These are phyloP conservation scores for Botryotinia convoluta DNA, from an alignment of 2,329 filamentous ascomycete genomes.

Conservation along the genomic window DNA sequence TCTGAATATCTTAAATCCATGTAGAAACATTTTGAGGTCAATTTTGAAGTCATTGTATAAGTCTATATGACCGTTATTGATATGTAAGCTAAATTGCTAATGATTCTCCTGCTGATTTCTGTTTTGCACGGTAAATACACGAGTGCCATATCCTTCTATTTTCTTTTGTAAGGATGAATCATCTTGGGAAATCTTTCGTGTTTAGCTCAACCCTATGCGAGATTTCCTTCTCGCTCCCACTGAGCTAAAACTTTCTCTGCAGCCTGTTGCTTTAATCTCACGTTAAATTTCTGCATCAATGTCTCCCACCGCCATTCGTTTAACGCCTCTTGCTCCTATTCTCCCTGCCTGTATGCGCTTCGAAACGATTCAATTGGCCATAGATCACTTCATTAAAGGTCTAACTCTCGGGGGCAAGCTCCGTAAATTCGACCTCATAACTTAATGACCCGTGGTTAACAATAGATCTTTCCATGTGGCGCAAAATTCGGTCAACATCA, in stretches of 20 bases:
- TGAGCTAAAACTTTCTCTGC: not conserved
- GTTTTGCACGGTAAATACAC: not conserved
- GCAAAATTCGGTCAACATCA: fast-evolving
- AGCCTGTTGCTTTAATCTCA: no score
- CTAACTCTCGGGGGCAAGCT: not conserved
- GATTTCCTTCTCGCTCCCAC: not conserved
- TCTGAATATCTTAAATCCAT: no score
- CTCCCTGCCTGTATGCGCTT: no score
- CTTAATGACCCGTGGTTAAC: not conserved
- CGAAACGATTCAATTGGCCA: not conserved
- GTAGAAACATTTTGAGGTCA: no score
- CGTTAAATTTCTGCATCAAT: no score
- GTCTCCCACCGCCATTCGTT: no score
- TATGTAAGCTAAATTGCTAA: not conserved
- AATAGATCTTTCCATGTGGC: not conserved
- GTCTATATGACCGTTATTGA: not conserved
- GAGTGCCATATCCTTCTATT: not conserved
- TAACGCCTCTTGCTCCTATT: no score
- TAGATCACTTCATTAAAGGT: not conserved
- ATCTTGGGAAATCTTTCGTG: not conserved
- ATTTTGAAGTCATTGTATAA: not conserved
- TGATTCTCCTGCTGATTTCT: not conserved
- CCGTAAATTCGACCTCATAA: not conserved
- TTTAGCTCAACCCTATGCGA: not conserved
- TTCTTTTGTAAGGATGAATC: no score